These are phyloP conservation scores for Nothophoma quercina DNA, from an alignment of 2,329 filamentous ascomycete genomes.

Conservation along the genomic window DNA sequence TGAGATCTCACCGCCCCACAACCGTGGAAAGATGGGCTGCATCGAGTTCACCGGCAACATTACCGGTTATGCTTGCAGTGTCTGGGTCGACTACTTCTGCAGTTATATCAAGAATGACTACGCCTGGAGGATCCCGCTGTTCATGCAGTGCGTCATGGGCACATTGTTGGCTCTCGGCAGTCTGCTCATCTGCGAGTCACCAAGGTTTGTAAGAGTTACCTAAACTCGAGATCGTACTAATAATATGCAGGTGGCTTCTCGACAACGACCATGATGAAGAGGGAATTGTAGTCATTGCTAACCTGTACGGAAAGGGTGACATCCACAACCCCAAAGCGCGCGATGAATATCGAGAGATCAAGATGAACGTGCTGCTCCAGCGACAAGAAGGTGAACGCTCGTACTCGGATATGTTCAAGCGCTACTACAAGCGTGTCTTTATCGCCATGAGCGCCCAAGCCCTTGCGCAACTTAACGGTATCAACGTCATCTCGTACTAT, in stretches of 20 bases:
- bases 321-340: constrained; percentile 91
- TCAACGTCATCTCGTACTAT: constrained; percentile 99
- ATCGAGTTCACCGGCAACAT: constrained; percentile 99
- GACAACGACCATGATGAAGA: constrained; percentile 99
- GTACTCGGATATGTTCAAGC: constrained; percentile 92
- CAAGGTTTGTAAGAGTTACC: constrained; percentile 68
- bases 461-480: constrained; percentile 95
- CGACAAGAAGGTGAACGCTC: constrained; percentile 94
- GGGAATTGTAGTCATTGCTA: constrained; percentile 97
- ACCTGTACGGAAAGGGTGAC: constrained; percentile 93
- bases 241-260: constrained; percentile 78
- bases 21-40: constrained; percentile 92
- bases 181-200: constrained; percentile 94
- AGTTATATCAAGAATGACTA: constrained; percentile 84
- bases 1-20: constrained; percentile 84
- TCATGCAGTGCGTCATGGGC: constrained; percentile 96
- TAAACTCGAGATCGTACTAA: constrained; percentile 12
- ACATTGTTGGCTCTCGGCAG: constrained; percentile 83
- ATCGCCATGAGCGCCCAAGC: constrained; percentile 99
- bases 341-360: constrained; percentile 98
- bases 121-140: constrained; percentile 88
- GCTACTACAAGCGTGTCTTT: constrained; percentile 90
- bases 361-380: constrained; percentile 93
- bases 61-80: constrained; percentile 91
- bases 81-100: constrained; percentile 99